Conservation (phyloP, 192 early-diverging fungal species). For the Lobosporangium transversale region DNA sequence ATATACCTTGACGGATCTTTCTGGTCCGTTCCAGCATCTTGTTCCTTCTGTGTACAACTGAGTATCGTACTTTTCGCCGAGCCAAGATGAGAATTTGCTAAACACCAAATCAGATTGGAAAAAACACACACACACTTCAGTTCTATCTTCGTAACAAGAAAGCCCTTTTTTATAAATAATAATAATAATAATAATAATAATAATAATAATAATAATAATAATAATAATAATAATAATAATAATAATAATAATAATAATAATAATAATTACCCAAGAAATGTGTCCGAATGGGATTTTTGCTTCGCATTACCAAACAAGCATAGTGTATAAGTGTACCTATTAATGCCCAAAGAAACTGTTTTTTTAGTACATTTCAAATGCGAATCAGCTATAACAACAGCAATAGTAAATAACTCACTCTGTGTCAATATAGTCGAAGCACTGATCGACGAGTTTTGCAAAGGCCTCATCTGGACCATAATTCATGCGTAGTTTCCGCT, state of each 20-base stretch:
- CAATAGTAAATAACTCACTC: slow-evolving; percentile 72
- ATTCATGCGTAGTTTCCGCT: slow-evolving; percentile 68
- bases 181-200: too few relatives aligned
- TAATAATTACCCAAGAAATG: slow-evolving; percentile 62
- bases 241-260: neutral
- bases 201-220: slow-evolving; percentile 1
- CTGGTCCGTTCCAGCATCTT: slow-evolving; percentile 97
- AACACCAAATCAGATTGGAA: too few relatives aligned
- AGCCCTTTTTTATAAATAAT: too few relatives aligned
- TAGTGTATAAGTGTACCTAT: slow-evolving; percentile 69
- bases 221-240: neutral
- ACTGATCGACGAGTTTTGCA: slow-evolving; percentile 73
- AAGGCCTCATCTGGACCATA: slow-evolving; percentile 80
- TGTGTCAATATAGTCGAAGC: slow-evolving; percentile 71
- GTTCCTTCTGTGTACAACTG: slow-evolving; percentile 81
- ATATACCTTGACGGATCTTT: slow-evolving; percentile 77
- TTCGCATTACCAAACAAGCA: slow-evolving; percentile 82
- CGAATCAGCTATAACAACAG: too few relatives aligned
- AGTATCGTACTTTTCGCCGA: slow-evolving; percentile 60
- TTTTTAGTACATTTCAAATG: too few relatives aligned
- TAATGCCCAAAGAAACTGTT: neutral
- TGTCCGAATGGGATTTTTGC: slow-evolving; percentile 83
- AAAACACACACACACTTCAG: too few relatives aligned
- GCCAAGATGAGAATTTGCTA: slow-evolving; percentile 64
- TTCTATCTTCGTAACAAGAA: too few relatives aligned